Conservation (phyloP, 805 yeast species). For the Lipomyces mesembrius region DNA sequence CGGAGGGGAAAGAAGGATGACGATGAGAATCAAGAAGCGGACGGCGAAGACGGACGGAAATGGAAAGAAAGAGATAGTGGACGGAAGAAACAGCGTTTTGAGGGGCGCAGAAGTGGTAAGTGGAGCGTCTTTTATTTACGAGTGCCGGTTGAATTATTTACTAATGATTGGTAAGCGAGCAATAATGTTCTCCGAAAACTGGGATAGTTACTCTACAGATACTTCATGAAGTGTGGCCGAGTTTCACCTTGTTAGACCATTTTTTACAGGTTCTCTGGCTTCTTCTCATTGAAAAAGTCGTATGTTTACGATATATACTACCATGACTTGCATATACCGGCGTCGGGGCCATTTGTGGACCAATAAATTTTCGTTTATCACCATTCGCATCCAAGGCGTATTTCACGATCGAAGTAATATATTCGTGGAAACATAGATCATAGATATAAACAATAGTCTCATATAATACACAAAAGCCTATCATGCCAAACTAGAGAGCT, state of each 20-base stretch:
- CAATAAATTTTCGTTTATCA: background rate
- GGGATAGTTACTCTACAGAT: background rate
- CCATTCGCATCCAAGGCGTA: background rate
- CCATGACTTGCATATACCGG: background rate
- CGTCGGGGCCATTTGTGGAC: background rate
- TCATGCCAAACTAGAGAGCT: background rate
- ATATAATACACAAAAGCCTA: background rate
- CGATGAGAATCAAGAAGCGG: conserved; percentile 10
- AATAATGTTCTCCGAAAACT: conserved; percentile 26
- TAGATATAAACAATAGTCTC: background rate
- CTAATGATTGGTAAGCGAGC: conserved; percentile 18
- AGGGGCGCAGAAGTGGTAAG: conserved; percentile 36
- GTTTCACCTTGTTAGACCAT: too few relatives aligned
- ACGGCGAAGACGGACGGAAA: conserved; percentile 15
- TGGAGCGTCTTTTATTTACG: background rate
- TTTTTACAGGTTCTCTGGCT: background rate
- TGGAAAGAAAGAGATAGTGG: conserved; percentile 32
- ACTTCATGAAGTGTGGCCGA: too few relatives aligned
- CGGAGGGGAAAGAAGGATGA: conserved; percentile 8
- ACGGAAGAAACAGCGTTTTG: conserved; percentile 28
- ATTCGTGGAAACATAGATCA: background rate
- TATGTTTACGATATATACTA: background rate
- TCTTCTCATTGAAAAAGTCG: background rate
- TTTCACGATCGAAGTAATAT: background rate
- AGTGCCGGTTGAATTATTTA: background rate